Percentiles rank a stretch among this genome's conserved stretches.
Conservation (phyloP, 129 eudicot species). For the Saussurea involucrata region DNA sequence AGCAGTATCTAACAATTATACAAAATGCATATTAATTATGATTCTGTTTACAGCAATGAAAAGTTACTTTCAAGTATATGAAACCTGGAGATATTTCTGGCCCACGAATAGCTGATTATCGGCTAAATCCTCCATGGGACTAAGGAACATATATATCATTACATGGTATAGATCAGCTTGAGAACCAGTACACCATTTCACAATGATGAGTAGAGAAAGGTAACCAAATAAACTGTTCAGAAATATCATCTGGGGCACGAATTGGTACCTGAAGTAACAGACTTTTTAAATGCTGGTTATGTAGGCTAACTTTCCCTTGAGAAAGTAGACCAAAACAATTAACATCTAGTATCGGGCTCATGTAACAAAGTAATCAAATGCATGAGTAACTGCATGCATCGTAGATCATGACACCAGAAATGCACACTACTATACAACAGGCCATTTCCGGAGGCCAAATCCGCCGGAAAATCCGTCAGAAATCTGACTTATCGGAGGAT, state of each 20-base stretch:
- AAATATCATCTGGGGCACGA: constrained; percentile 81
- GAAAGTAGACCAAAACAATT: neutral
- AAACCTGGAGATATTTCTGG: constrained; percentile 84
- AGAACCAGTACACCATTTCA: constrained; percentile 92
- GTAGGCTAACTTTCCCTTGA: neutral
- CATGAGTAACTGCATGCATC: too few species aligned
- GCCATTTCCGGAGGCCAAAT: too few species aligned
- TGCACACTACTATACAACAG: too few species aligned
- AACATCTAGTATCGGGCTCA: neutral
- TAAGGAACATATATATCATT: constrained; percentile 89
- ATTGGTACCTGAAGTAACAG: constrained; percentile 61
- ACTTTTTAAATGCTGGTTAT: constrained; percentile 3
- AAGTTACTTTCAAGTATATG: neutral
- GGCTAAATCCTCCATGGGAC: constrained; percentile 76
- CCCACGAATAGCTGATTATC: constrained; percentile 78
- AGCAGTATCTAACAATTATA: constrained; percentile 43
- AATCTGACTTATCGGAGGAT: too few species aligned
- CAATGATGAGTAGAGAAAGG: constrained; percentile 79
- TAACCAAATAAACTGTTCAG: constrained; percentile 81
- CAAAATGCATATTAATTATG: neutral
- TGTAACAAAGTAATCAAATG: neutral
- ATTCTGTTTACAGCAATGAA: neutral
- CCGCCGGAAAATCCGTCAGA: too few species aligned
- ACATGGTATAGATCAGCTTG: constrained; percentile 90
- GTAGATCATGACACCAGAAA: neutral